Evolutionary conservation across 2,329 filamentous ascomycete genomes (phyloP), one percentile per base, ranked within the genome.

Genomic region (Trichoderma polysporum): DNA sequence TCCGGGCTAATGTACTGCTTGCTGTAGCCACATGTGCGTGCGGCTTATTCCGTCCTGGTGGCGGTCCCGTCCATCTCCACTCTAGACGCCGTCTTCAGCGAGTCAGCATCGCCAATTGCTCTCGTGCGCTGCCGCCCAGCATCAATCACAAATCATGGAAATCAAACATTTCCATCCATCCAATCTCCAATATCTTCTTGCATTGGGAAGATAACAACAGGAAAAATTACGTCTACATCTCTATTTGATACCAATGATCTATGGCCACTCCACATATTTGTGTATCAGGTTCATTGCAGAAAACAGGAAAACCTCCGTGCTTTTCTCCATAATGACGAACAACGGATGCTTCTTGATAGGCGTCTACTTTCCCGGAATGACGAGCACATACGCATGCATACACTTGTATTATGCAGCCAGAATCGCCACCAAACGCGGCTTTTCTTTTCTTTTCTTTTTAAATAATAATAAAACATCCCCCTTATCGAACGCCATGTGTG

Each of bases 81-180:
- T 41, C 19, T 49, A 33, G 27, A 53, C 22, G 22, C 9, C 1
- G 2, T 60, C 60, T 39, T 37, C 35, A 54, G 29, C 52, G 39
- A 65, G 62, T 58, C 62, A 65, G 41, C 50, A 49, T 49, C 39
- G 62, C 53, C 62, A 65, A 39, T 50, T 57, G 52, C 52, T n/a
- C 39, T 39, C 41, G 31, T 37, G 58, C 45, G 4, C 57, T 53
- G 22, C 25, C 50, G 50, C 27, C 41, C 41, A 45, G n/a, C 39
- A 45, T 17, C 41, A 22, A 19, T 45, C 41, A 45, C 54, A 45
- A 25, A 39, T 3, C 15, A 27, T 49, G 1, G 12, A n/a, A 29
- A 37, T 37, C 4, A 15, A n/a, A n/a, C n/a, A n/a, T n/a, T n/a
- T n/a, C n/a, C n/a, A 25, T 49, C 52, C 7, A 37, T 12, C 17